A percentile compares a stretch with the other conserved stretches of the same genome.
Conservation (phyloP, 2,329 filamentous ascomycete genomes). For the Aspergillus tanneri region DNA sequence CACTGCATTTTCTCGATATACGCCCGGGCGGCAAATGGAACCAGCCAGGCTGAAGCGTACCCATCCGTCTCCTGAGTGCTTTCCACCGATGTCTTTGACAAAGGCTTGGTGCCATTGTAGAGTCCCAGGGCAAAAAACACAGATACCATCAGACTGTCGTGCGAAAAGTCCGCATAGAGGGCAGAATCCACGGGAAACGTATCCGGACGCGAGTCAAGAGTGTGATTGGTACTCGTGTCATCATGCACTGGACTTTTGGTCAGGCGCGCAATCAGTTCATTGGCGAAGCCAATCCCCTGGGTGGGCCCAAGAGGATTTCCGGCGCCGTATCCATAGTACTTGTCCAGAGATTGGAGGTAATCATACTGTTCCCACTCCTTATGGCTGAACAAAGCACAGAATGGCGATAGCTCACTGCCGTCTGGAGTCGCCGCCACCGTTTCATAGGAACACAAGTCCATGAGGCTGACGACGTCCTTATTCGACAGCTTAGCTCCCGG, state of each 20-base stretch:
- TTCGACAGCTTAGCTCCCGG: slow-evolving; percentile 64
- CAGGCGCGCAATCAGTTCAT: slow-evolving; percentile 81
- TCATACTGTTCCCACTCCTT: slow-evolving; percentile 76
- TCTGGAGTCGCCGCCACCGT: slow-evolving; percentile 63
- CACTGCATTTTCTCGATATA: slow-evolving; percentile 89
- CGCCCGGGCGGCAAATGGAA: slow-evolving; percentile 76
- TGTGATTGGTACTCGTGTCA: slow-evolving; percentile 72
- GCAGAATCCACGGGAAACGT: slow-evolving; percentile 71
- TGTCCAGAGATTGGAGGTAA: slow-evolving; percentile 75
- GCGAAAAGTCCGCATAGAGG: slow-evolving; percentile 86
- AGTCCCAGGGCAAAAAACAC: slow-evolving; percentile 76
- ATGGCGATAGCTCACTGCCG: slow-evolving; percentile 59
- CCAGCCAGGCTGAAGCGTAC: slow-evolving; percentile 73
- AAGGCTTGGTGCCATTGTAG: slow-evolving; percentile 63
- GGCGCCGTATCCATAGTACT: slow-evolving; percentile 78
- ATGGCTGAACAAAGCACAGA: slow-evolving; percentile 72
- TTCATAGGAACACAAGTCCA: slow-evolving; percentile 86
- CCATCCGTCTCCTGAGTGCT: slow-evolving; percentile 59
- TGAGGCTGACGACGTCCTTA: slow-evolving; percentile 66
- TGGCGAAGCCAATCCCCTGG: slow-evolving; percentile 82
- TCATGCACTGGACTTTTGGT: slow-evolving; percentile 69
- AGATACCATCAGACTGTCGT: slow-evolving; percentile 82
- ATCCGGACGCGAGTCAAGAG: slow-evolving; percentile 63
- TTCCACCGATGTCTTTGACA: slow-evolving; percentile 52
- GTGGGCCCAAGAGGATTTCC: slow-evolving; percentile 78